These are phyloP conservation scores for Pseudisothecium myosuroides DNA, from an alignment of 225 moss, liverwort and hornwort species.

Conservation along the genomic window DNA sequence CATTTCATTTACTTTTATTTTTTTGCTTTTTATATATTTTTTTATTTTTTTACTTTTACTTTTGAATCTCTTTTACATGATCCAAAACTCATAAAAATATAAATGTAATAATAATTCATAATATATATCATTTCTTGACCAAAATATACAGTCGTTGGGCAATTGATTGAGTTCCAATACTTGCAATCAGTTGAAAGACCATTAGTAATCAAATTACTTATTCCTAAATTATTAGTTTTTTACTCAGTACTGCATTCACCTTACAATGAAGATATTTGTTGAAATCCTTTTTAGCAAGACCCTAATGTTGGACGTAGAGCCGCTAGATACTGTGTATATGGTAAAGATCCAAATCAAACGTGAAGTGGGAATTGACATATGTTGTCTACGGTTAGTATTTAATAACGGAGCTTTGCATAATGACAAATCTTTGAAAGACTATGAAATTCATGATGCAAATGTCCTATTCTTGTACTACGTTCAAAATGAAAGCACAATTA, in stretches of 20 bases:
- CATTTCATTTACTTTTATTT: not conserved
- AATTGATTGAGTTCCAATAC: not conserved
- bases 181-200: not conserved
- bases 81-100: not conserved
- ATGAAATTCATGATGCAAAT: accelerated
- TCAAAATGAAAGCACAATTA: not conserved
- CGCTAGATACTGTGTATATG: accelerated
- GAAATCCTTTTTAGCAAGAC: not conserved
- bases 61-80: not conserved
- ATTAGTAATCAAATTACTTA: not conserved
- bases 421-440: not conserved
- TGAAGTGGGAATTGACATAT: not conserved
- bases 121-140: too few relatives aligned
- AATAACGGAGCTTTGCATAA: accelerated
- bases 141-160: too few relatives aligned
- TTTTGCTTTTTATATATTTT: not conserved
- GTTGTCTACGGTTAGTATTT: not conserved
- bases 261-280: not conserved
- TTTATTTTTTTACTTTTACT: not conserved
- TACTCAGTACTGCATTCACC: accelerated
- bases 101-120: not conserved
- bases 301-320: not conserved
- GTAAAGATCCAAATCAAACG: not conserved
- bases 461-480: not conserved
- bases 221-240: not conserved